A percentile compares a stretch with the other conserved stretches of the same genome.
Evolutionary conservation across 495 filamentous ascomycete species (phyloP).

Genomic region (Aspergillus mulundensis): DNA sequence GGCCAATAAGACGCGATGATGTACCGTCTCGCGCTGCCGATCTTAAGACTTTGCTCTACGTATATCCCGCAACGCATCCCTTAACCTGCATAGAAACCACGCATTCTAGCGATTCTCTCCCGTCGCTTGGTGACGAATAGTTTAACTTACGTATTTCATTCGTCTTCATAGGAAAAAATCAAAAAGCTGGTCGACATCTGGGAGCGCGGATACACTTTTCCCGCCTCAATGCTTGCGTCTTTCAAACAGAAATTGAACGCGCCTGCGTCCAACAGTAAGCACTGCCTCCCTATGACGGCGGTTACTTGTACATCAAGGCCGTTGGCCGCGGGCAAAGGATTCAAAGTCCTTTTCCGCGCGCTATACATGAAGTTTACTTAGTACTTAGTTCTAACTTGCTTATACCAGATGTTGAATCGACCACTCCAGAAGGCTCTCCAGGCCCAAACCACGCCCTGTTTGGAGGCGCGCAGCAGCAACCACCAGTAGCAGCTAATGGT

Average conservation of each 20-base stretch:
- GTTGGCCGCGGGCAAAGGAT: background rate
- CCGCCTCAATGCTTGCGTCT: slow-evolving; percentile 68
- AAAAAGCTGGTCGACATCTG: slow-evolving; percentile 95
- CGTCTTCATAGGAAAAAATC: slow-evolving; percentile 79
- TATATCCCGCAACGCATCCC: slow-evolving; percentile 31
- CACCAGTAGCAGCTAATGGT: slow-evolving; percentile 37
- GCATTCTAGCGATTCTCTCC: slow-evolving; percentile 16
- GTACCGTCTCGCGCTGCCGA: slow-evolving; percentile 13
- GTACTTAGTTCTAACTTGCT: slow-evolving; percentile 23
- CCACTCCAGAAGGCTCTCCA: slow-evolving; percentile 76
- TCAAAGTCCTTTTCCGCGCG: background rate
- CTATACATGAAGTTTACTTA: background rate
- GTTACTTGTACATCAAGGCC: slow-evolving; percentile 2
- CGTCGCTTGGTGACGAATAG: slow-evolving; percentile 31
- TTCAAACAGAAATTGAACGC: slow-evolving; percentile 82
- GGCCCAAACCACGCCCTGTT: slow-evolving; percentile 51
- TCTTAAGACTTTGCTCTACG: slow-evolving; percentile 30
- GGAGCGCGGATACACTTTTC: slow-evolving; percentile 93
- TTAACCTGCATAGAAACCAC: slow-evolving; percentile 21
- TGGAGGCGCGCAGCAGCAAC: slow-evolving; percentile 25
- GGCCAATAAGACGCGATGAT: slow-evolving; percentile 23
- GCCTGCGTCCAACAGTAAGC: slow-evolving; percentile 61
- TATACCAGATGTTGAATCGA: slow-evolving; percentile 57
- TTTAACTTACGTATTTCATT: slow-evolving; percentile 48
- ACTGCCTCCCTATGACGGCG: background rate